Base-by-base conservation (phyloP, 768 basidiomycete species). In the Asterophora parasitica region DNA sequence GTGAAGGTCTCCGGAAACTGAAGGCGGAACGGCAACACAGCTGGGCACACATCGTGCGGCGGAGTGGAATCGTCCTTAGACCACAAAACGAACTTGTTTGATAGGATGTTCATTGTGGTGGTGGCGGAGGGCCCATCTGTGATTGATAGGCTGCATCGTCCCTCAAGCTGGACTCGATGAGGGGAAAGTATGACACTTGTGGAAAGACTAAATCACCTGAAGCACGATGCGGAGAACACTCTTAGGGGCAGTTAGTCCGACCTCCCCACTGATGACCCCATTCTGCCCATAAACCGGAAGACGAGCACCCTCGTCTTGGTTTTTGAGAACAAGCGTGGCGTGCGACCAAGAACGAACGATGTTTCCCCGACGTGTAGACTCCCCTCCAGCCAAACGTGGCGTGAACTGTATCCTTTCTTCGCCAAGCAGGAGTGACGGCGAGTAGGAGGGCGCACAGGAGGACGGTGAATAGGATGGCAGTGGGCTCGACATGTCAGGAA, bases 341-440 rank as follows among this genome's bases (percentile, higher is more conserved):
- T 65, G 60, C 7, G 61, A 58, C 68, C 69, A 72, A 8, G 55
- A 43, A 41, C 62, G 65, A 4, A 61, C 58, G 43, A 67, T 61
- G 15, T 55, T 64, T 27, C 66, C 66, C 3, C 51, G 44, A 23
- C 45, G 46, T 12, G 58, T 41, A 9, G 27, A 32, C 11, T 50
- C 46, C 7, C 63, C 62, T 20, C 56, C 57, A 6, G 23, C 23
- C 6, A 6, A 23, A 16, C 72, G 66, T 1, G 70, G 72, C 0
- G 66, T 70, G 28, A 60, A 69, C 19, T 69, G 65, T 16, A 75
- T 51, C 4, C 65, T 69, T 43, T 66, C 63, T 51, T 74, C 69
- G 43, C 65, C 64, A 10, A 42, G 44, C 3, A 51, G 56, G 10
- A 68, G 68, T 27, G 61, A 58, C 11, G 64, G 53, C n/a, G 69